phyloP scores from a whole-genome alignment of 176 grass and related monocot genomes.

The Lolium rigidum region DNA sequence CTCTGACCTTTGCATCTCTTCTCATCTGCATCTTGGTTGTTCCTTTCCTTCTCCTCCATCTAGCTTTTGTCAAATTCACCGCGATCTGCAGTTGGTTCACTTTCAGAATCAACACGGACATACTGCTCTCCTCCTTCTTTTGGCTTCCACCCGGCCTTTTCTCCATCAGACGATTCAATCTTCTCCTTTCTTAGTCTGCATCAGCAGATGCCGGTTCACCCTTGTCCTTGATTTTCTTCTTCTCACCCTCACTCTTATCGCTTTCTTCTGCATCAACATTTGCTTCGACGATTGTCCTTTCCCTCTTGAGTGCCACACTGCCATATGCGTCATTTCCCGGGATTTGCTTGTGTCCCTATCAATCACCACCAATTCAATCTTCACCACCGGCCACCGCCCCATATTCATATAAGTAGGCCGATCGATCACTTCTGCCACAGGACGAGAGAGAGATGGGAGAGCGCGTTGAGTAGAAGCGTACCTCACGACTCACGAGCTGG shows the following conservation, averaged over 20 bases:
- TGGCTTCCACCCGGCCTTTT: slow-evolving; percentile 23
- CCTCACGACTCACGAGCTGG: too few relatives aligned
- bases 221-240: too few relatives aligned
- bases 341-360: slow-evolving; percentile 56
- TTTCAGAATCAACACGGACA: slow-evolving; percentile 18
- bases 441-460: too few relatives aligned
- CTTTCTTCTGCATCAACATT: slow-evolving; percentile 50
- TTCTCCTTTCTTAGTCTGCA: not conserved
- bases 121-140: slow-evolving; percentile 47
- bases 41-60: slow-evolving; percentile 58
- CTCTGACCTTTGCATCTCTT: too few relatives aligned
- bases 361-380: slow-evolving; percentile 64
- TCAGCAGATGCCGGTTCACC: not conserved
- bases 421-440: not conserved
- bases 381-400: slow-evolving; percentile 44
- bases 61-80: slow-evolving; percentile 39
- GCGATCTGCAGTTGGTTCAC: not conserved
- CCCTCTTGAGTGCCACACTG: not conserved
- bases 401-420: not conserved
- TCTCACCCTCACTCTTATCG: not conserved
- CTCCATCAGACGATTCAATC: slow-evolving; percentile 32
- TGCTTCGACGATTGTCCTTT: too few relatives aligned
- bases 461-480: not conserved
- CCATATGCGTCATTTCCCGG: slow-evolving; percentile 32
- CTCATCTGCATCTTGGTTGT: slow-evolving; percentile 29